Conservation (phyloP, 768 basidiomycete genomes). For the Postia placenta region DNA sequence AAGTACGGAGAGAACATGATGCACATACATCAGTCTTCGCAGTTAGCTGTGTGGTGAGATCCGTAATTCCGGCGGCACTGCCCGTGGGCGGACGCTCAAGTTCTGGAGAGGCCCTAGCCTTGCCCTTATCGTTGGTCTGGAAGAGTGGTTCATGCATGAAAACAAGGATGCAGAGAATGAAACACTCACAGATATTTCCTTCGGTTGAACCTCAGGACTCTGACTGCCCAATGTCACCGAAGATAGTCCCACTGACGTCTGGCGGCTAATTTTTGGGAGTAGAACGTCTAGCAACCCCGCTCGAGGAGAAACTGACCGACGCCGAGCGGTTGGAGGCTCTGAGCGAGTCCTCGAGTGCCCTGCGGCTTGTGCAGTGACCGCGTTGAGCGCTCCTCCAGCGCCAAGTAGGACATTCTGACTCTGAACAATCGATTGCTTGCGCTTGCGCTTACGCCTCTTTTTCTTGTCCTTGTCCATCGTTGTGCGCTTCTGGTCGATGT, state of each 20-base stretch:
- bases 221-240: background rate
- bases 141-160: background rate
- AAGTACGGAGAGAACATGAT: too few relatives aligned
- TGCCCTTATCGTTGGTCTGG: slow-evolving; percentile 8
- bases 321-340: too few relatives aligned
- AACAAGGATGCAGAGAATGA: background rate
- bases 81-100: background rate
- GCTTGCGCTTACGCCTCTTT: slow-evolving; percentile 22
- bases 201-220: background rate
- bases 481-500: background rate
- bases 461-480: slow-evolving; percentile 19
- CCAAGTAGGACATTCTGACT: background rate
- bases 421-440: slow-evolving; percentile 18
- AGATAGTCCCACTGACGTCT: slow-evolving; percentile 4
- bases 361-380: too few relatives aligned
- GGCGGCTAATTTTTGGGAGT: background rate
- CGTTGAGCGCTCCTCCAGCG: background rate
- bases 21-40: slow-evolving; percentile 8
- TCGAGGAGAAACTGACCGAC: background rate
- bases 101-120: slow-evolving; percentile 7
- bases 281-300: background rate
- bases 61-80: slow-evolving; percentile 1
- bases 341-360: too few relatives aligned
- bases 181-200: background rate
- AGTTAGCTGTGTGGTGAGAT: slow-evolving; percentile 6